These are phyloP conservation scores for Stenogyne calaminthoides DNA, from an alignment of 305 asterid genomes.

Conservation along the genomic window DNA sequence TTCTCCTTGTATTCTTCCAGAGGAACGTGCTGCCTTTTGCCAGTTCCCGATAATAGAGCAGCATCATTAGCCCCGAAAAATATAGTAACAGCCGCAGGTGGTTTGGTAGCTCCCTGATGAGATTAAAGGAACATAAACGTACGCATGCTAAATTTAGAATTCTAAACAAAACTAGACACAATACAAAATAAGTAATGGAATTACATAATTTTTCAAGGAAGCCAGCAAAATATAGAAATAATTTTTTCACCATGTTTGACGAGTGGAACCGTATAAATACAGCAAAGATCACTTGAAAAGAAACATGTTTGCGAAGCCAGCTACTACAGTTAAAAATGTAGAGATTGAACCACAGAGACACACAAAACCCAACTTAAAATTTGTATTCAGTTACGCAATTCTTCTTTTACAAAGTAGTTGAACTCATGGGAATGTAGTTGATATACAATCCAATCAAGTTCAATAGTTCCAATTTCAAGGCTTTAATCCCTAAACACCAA, in stretches of 20 bases:
- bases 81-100: conserved; percentile 70
- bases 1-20: conserved; percentile 83
- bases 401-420: background rate
- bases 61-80: conserved; percentile 97
- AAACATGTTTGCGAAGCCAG: background rate
- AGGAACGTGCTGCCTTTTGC: conserved; percentile 84
- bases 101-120: conserved; percentile 50
- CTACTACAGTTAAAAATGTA: background rate
- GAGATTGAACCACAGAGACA: background rate
- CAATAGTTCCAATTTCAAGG: background rate
- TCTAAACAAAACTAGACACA: background rate
- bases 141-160: conserved; percentile 3
- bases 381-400: background rate
- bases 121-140: background rate
- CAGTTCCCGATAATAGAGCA: conserved; percentile 66
- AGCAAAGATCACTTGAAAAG: background rate
- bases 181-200: background rate
- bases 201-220: background rate
- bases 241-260: background rate
- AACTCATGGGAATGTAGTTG: too few species aligned
- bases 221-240: background rate
- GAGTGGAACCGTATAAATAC: background rate
- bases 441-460: background rate
- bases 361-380: background rate
- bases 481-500: background rate